Base-by-base conservation (phyloP, 2,329 filamentous ascomycete species). In the Aureobasidium zeae region DNA sequence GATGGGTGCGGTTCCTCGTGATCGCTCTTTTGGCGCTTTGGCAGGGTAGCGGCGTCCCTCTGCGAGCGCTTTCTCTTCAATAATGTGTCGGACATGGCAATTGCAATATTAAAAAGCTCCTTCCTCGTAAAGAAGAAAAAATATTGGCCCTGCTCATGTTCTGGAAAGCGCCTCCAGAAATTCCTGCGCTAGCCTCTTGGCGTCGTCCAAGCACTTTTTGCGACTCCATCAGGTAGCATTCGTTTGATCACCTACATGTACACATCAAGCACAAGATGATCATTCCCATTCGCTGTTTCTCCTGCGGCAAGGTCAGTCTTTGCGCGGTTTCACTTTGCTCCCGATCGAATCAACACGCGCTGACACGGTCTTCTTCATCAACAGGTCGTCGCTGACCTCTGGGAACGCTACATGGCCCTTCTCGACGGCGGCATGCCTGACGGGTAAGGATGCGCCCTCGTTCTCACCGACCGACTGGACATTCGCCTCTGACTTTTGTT, bases 211-310 rank as follows among this genome's bases (percentile, higher is more conserved):
- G 28, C 13, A 24, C 9, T 22, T 7, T 28, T 32, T 24, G 19
- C 35, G 17, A 29, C 9, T n/a, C 28, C n/a, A 19, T 32, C 28
- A 12, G 20, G 8, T 29, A 42, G 22, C 38, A 19, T 11, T n/a
- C 13, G 19, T 16, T 17, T 16, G 9, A 15, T 5, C 25, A 20
- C 16, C 9, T 8, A 5, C 38, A 42, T 19, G 10, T 15, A 6
- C 8, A 30, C 22, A 25, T 2, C n/a, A n/a, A n/a, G n/a, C n/a
- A 35, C 39, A 44, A 34, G 9, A 98, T 98, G 91, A 98, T 98
- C 67, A 96, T 98, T 55, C 91, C 91, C 2, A 86, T 98, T 53
- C 86, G 91, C 55, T 98, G 91, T 71, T 98, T 98, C 69, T 96
- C 91, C 47, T 98, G 91, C 66, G 91, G 91, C 66, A 98, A 98